Conservation (phyloP, 768 basidiomycete genomes). For the Trametes cingulata region DNA sequence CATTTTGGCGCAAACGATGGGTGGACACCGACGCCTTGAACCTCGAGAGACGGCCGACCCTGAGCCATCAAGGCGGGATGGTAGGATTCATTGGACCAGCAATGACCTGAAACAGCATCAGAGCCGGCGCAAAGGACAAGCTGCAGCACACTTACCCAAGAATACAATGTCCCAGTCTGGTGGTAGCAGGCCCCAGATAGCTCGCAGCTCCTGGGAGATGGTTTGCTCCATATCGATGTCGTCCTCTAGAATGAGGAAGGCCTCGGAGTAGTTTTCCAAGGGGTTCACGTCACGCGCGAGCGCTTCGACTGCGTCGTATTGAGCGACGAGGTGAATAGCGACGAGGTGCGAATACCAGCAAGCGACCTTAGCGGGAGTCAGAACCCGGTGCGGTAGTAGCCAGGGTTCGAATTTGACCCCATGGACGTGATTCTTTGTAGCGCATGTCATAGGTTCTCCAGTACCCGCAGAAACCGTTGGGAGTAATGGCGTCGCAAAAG, state of each 20-base stretch:
- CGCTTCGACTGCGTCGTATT: constrained; percentile 20
- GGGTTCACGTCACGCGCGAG: neutral
- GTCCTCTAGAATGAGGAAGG: constrained; percentile 69
- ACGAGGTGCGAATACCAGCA: constrained; percentile 73
- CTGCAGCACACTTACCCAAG: constrained; percentile 46
- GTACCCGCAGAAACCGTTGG: neutral
- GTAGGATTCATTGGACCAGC: constrained; percentile 71
- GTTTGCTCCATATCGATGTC: constrained; percentile 79
- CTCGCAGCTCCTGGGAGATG: constrained; percentile 42
- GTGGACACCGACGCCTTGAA: constrained; percentile 40
- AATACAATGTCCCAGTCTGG: constrained; percentile 72
- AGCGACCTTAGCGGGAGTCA: constrained; percentile 61
- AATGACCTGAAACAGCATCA: constrained; percentile 54
- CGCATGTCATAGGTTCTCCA: constrained; percentile 41
- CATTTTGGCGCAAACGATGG: constrained; percentile 65
- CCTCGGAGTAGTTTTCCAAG: constrained; percentile 27
- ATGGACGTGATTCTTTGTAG: constrained; percentile 28
- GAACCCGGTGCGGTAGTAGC: constrained; percentile 48
- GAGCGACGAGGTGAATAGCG: constrained; percentile 47
- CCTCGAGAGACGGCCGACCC: neutral
- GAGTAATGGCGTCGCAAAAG: neutral
- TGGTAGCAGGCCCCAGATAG: constrained; percentile 56
- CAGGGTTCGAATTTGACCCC: constrained; percentile 33
- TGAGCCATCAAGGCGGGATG: constrained; percentile 38
- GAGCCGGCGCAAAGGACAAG: neutral